Evolutionary conservation across 768 basidiomycete species (phyloP), one percentile per base, ranked within the genome.

Genomic region (Clavulina sp.): DNA sequence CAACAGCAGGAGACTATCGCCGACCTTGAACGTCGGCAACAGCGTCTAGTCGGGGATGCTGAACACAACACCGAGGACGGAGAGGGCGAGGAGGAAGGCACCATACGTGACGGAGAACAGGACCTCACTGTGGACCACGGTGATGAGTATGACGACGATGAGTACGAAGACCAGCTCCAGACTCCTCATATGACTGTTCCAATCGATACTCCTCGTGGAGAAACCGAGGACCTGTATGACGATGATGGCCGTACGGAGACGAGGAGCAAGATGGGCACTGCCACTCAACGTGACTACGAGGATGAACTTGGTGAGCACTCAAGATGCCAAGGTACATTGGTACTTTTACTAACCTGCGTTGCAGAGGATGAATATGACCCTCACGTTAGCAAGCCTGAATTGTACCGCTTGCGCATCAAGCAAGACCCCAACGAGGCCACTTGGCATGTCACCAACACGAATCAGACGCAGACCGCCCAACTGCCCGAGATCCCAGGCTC

Each of bases 211-310:
- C 43, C 43, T 1, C 63, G 60, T 26, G 64, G 63, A 7, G 68
- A 70, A 34, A 68, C 69, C 18, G 65, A 65, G 18, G 61, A 46
- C 13, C 26, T 52, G 13, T 61, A 58, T 41, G 60, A 61, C 28
- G 69, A 67, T 47, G 57, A 58, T 24, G 57, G 49, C 30, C 49
- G 38, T 30, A 50, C 49, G 33, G 49, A 50, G 16, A 54, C 49
- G 36, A 41, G 54, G 33, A 48, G 54, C 49, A 50, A 51, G 53
- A 29, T 52, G 24, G 48, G 76, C 52, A 75, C 71, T 33, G 73
- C 68, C 5, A 67, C 48, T 70, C 43, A 46, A 28, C 43, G 43
- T 26, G 43, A 46, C 9, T 46, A 46, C 26, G 43, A 46, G 9
- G 34, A 56, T 1, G 54, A 52, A 28, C 19, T 38, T 6, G 30